Base-by-base conservation (phyloP, 345 rosid species). In the Rubroshorea leprosula region DNA sequence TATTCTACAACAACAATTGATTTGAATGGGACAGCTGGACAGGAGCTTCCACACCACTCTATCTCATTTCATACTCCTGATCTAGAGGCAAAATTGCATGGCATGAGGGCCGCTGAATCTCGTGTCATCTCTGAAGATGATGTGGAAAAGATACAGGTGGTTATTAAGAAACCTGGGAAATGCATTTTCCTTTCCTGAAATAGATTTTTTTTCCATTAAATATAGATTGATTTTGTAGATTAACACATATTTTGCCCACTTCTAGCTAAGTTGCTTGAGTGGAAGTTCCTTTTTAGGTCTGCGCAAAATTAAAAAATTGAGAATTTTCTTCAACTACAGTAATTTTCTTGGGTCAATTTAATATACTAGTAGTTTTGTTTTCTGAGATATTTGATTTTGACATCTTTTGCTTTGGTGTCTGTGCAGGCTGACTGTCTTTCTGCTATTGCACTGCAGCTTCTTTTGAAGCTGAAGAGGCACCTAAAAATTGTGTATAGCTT, bases 381-480 rank as follows among this genome's bases (percentile, higher is more conserved):
- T 3, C 21, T 12, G 1, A 39, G 44, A 54, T 19, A 16, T 9
- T 35, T 54, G 8, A 21, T 51, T 51, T 41, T 61, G 39, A 51
- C 12, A 23, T 24, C 47, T n/a, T 55, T 55, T 14, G 38, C 38
- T 73, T 22, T 26, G 61, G 25, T 68, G 54, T 18, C 27, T 65
- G 29, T 72, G 54, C 79, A 94, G 99, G 78, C 71, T 58, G 95
- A 87, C 35, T 82, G 84, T 63, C 70, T 90, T 41, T 74, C 85
- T 26, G 97, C 97, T 49, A 74, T 70, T 23, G 89, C 96, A 43
- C 65, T 90, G 79, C 90, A 85, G 73, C 97, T 94, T 67, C 96
- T 94, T 64, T 66, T 87, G 87, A 90, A 74, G 83, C 87, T 94
- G 49, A 94, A 94, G 76, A 83, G 96, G 71, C 84, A 85, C 74